Base-by-base conservation (phyloP, 2,329 filamentous ascomycete genomes). In the Claviceps maximensis region DNA sequence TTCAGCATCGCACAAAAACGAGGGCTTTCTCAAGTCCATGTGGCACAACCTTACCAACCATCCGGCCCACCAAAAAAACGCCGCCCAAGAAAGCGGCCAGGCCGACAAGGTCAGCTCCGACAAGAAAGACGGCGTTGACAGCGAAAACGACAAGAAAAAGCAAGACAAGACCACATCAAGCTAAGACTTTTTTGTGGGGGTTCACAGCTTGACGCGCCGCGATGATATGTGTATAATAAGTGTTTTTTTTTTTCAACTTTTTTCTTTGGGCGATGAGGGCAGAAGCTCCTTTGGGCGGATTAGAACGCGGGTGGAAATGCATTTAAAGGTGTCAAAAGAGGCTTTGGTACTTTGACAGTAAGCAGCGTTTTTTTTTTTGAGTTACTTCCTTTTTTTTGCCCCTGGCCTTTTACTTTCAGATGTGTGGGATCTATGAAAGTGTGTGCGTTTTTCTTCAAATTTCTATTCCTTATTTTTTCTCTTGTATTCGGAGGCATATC, bases 31-130 rank as follows among this genome's bases (percentile, higher is more conserved):
- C 56, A 96, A 93, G 73, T 89, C 84, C 44, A 83, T 94, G 58
- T 97, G 91, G 91, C 88, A 96, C 65, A 89, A 83, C 58, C 70
- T 97, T 53, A 95, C 86, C n/a, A 87, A 89, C 61, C 82, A 93
- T 61, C 75, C 78, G 0, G 75, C 74, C 6, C 78, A 81, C 58
- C 71, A 74, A 55, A 68, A 72, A 54, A 61, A 45, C 6, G 5
- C 67, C 21, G 54, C 60, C 5, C 64, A 66, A 10, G 58, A 59
- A 23, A 57, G 57, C 51, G 54, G 58, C 42, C 62, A 60, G n/a
- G 58, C 46, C 50, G 54, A 59, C 44, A 62, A 60, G 15, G 58
- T 21, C n/a, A 42, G n/a, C 4, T 21, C 53, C 19, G 44, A 61
- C 44, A 58, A 54, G 40, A 55, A 60, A 33, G 51, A 55, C 23